phyloP scores from a whole-genome alignment of 768 basidiomycete genomes.

The Rhodotorula babjevae region DNA sequence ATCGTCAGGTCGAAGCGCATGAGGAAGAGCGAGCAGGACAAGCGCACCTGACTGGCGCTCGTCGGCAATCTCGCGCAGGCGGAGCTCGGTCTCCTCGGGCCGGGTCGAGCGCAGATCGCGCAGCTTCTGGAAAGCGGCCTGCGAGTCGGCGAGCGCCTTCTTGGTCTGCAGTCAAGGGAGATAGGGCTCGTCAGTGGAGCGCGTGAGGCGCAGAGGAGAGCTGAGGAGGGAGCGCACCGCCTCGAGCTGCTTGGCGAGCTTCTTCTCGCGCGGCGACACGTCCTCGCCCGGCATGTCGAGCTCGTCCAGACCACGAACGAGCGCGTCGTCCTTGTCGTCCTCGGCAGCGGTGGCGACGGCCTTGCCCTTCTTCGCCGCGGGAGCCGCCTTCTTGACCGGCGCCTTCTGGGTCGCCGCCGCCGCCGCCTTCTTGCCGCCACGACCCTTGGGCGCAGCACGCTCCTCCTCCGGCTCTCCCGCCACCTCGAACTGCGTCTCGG shows the following conservation, averaged over 20 bases:
- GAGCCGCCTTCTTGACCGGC: conserved; percentile 5
- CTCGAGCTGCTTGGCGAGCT: conserved; percentile 27
- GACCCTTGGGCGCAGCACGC: not conserved
- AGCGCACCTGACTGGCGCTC: conserved; percentile 19
- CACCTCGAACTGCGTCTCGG: conserved; percentile 15
- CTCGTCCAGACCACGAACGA: not conserved
- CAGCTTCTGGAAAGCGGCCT: conserved; percentile 6
- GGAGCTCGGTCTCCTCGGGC: conserved; percentile 26
- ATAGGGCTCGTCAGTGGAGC: not conserved
- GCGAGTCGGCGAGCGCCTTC: not conserved
- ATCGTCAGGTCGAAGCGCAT: not conserved
- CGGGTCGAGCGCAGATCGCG: conserved; percentile 24
- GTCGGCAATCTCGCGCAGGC: conserved; percentile 21
- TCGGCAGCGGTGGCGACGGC: not conserved
- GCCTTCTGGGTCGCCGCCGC: not conserved
- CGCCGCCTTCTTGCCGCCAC: not conserved
- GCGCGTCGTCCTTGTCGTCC: not conserved
- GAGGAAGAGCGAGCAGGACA: too few species aligned
- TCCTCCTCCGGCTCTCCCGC: not conserved
- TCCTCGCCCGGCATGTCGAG: not conserved
- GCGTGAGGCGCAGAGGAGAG: too few species aligned
- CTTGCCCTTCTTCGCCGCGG: conserved; percentile 2
- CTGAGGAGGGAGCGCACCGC: conserved; percentile 7
- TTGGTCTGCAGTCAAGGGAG: conserved; percentile 5
- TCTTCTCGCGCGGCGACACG: conserved; percentile 18